A percentile compares a stretch with the other conserved stretches of the same genome.
Evolutionary conservation across 2,329 filamentous ascomycete genomes (phyloP).

Genomic region (Huntiella bhutanensis): DNA sequence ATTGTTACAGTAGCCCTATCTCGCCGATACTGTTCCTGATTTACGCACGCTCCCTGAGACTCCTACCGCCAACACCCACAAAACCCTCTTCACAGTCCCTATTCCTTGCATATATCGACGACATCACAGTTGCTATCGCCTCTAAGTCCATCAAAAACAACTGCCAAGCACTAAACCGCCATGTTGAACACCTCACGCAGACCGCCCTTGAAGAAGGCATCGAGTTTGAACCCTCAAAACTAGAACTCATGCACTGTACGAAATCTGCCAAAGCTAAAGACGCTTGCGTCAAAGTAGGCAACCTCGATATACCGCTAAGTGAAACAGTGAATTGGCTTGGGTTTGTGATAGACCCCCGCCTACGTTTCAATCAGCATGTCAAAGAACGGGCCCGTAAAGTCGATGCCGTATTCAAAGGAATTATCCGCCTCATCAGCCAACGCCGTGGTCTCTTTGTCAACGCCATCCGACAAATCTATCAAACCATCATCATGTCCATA

Average conservation of each 20-base stretch:
- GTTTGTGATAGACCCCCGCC: no score
- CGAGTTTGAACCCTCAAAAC: neutral
- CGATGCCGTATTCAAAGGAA: no score
- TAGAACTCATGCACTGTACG: neutral
- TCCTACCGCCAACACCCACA: neutral
- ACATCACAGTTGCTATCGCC: neutral
- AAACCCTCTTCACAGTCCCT: neutral
- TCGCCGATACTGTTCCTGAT: neutral
- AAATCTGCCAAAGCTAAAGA: neutral
- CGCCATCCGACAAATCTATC: neutral
- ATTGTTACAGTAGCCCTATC: neutral
- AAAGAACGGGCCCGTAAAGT: no score
- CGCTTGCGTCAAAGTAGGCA: neutral
- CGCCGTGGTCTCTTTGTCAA: neutral
- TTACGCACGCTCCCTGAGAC: neutral
- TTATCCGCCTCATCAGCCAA: no score
- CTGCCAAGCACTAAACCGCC: neutral
- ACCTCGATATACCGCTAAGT: no score
- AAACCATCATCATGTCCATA: neutral
- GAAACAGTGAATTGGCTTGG: no score
- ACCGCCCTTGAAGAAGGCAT: neutral
- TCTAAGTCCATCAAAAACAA: neutral
- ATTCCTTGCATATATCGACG: neutral
- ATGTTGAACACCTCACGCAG: neutral
- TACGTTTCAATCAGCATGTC: no score